These are phyloP conservation scores for Suillus tomentosus DNA, from an alignment of 768 basidiomycete species.

Conservation along the genomic window DNA sequence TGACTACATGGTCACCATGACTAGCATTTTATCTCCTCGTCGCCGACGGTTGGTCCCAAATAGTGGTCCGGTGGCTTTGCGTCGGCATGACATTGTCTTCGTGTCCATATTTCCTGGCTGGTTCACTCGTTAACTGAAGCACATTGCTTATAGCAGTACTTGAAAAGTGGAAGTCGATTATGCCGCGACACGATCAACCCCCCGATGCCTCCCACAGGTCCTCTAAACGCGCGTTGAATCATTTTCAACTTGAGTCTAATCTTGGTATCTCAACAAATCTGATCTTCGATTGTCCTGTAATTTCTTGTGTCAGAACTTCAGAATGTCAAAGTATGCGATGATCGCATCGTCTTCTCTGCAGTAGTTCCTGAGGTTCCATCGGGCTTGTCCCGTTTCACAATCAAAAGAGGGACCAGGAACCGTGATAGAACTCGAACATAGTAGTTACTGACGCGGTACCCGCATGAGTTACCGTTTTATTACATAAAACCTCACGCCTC, in stretches of 20 bases:
- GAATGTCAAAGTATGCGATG: background rate
- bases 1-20: background rate
- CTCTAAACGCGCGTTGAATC: background rate
- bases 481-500: conserved; percentile 18
- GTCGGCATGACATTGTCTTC: background rate
- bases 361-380: background rate
- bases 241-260: background rate
- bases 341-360: background rate
- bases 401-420: conserved; percentile 24
- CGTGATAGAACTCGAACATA: conserved; percentile 14
- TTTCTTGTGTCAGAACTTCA: background rate
- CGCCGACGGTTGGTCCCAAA: background rate
- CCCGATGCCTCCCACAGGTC: background rate
- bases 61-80: background rate
- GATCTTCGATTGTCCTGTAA: background rate
- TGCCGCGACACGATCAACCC: background rate
- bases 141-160: background rate
- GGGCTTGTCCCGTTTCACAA: background rate
- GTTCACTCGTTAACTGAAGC: background rate
- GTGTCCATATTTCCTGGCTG: background rate
- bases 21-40: background rate
- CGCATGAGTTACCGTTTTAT: conserved; percentile 19
- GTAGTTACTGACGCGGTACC: conserved; percentile 6
- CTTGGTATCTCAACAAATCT: background rate
- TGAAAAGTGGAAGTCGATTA: background rate